Base-by-base conservation (phyloP, 1,139 yeast genomes). In the Lodderomyces jiufengensis region DNA sequence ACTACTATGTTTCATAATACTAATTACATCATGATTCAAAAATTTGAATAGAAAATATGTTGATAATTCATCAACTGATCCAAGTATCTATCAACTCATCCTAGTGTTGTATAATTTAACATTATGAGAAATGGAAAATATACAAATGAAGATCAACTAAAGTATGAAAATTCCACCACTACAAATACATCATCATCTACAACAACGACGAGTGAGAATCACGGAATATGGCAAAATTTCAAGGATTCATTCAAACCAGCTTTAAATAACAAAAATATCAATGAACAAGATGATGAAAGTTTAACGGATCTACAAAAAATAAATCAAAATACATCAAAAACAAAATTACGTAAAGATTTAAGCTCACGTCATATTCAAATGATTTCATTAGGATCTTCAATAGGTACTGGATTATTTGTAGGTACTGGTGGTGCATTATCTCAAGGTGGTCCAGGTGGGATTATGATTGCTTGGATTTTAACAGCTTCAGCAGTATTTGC, bases 371-470 rank as follows among this genome's bases (percentile, higher is more conserved):
- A 61, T 36, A 46, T 63, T 36, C 75, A 79, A 48, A 75, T 82
- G 82, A 84, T 87, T 44, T 85, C 95, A 27, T 70, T 86, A 34
- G 95, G 94, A 13, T 85, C 94, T 14, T 83, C 90, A 46, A 82
- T 86, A 39, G 95, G 95, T 4, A 62, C 71, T 2, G 73, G 73
- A 11, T 55, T 67, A 31, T 55, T 59, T 34, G 59, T 59, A 9
- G 64, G 63, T 8, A 50, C 57, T 26, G 64, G 63, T 11, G 43
- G 51, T 15, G 70, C 70, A 18, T 57, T 81, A 33, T 51, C 60
- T 24, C 59, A 61, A 23, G 82, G 83, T 31, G 88, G 90, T 9
- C 86, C 88, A 3, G 85, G 79, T 3, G 82, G 80, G 34, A 64
- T 80, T 38, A 52, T 82, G 15, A 68, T 77, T 35, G 82, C 80